Evolutionary conservation across 2,329 filamentous ascomycete species (phyloP).

Genomic region (Fusarium sp.): DNA sequence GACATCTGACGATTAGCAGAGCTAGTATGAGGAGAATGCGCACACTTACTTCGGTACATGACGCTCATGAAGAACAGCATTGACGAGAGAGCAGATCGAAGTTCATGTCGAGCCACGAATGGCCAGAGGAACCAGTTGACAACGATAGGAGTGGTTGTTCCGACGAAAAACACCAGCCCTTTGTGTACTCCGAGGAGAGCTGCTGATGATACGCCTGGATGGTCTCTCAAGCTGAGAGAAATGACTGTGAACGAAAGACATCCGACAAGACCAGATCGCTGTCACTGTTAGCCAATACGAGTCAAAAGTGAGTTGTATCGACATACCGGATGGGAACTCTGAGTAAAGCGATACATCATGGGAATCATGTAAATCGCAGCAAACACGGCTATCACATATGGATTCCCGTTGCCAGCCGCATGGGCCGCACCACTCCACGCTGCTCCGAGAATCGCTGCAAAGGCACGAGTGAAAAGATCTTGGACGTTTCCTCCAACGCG

Average conservation of each 20-base stretch:
- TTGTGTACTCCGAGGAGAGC: constrained; percentile 58
- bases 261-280: constrained; percentile 68
- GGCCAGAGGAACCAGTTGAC: constrained; percentile 73
- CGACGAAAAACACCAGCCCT: constrained; percentile 64
- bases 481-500: constrained; percentile 69
- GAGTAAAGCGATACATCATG: constrained; percentile 68
- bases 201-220: constrained; percentile 48
- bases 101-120: constrained; percentile 69
- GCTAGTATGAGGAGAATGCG: not conserved
- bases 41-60: constrained; percentile 62
- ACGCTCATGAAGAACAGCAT: constrained; percentile 71
- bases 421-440: constrained; percentile 66
- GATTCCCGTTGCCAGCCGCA: constrained; percentile 63
- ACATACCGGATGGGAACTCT: constrained; percentile 64
- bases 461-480: constrained; percentile 64
- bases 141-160: constrained; percentile 64
- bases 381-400: constrained; percentile 67
- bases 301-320: no score
- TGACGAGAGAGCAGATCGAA: constrained; percentile 65
- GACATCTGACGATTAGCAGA: constrained; percentile 50
- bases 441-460: constrained; percentile 63
- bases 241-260: constrained; percentile 68
- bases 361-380: constrained; percentile 69
- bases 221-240: constrained; percentile 57
- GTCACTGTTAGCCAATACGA: no score